Evolutionary conservation across 805 yeast genomes (phyloP), one percentile per base, ranked within the genome.

Genomic region (Crinitomyces ghanaensis): DNA sequence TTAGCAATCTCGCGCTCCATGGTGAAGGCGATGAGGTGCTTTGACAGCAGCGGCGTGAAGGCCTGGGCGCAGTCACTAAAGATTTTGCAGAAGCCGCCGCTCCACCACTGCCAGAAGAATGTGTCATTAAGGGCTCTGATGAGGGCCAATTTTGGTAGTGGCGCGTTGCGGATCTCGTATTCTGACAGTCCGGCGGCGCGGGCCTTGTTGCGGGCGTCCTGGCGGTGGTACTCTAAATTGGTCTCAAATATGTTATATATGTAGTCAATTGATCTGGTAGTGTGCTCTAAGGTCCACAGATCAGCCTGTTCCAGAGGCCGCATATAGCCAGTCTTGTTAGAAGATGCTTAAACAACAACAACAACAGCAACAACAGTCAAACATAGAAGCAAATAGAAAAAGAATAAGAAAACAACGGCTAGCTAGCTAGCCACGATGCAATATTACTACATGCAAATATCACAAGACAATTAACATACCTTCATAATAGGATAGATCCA

Each of bases 1-100:
- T 50, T 45, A 19, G 58, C 69, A 17, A 53, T 49, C 6, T 68
- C 66, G 33, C 67, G 65, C 30, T 51, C 49, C 42, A 68, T 72
- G n/a, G 81, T 80, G 44, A 70, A 80, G 27, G 61, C 62, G 40
- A 83, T 78, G 37, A 84, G 59, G 23, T 68, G 63, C 50, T 74
- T 70, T 3, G 82, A 72, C 7, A 82, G 51, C 42, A 83, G 59
- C 1, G 94, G 86, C 23, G 75, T 72, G 19, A 74, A 57, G 1
- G 80, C 72, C 34, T 52, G 57, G 5, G 51, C 37, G 4, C 45
- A 24, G 43, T 63, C 66, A 21, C 54, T 43, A 12, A 50, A 8
- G 17, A 50, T 40, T 33, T 59, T 57, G 19, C 46, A 28, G 8
- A 44, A 19, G 24, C 58, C 61, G 4, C 50, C 53, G n/a, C 39